Conservation (phyloP, 2,329 filamentous ascomycete species). For the Dactylellina parvicollis region DNA sequence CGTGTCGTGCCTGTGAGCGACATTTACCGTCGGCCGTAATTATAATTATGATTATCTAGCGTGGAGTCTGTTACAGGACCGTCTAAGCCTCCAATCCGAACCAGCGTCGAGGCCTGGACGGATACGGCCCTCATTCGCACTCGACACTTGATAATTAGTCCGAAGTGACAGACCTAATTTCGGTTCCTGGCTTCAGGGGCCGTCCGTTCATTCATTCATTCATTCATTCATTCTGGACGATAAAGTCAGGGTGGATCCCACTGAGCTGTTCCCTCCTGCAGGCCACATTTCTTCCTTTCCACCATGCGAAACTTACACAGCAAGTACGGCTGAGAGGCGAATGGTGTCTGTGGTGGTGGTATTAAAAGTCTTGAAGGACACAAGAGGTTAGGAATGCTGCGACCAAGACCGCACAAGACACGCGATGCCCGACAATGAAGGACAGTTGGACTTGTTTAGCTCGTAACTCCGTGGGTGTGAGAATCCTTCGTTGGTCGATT, state of each 20-base stretch:
- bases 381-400: too few relatives aligned
- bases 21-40: not conserved
- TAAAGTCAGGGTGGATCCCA: not conserved
- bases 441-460: too few relatives aligned
- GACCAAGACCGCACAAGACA: too few relatives aligned
- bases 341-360: too few relatives aligned
- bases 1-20: too few relatives aligned
- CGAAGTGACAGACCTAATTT: not conserved
- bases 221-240: not conserved
- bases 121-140: not conserved
- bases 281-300: constrained; percentile 13
- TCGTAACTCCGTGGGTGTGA: too few relatives aligned
- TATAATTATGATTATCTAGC: not conserved
- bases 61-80: not conserved
- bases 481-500: too few relatives aligned
- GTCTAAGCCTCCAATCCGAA: not conserved
- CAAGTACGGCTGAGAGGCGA: too few relatives aligned
- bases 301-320: too few relatives aligned
- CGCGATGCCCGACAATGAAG: too few relatives aligned
- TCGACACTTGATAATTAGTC: not conserved
- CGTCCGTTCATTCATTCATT: not conserved
- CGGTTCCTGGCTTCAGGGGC: not conserved
- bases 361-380: too few relatives aligned
- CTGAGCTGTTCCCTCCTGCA: not conserved
- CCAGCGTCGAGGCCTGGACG: not conserved